Conservation (phyloP, 140 eudicot species). For the Anethum foeniculum region DNA sequence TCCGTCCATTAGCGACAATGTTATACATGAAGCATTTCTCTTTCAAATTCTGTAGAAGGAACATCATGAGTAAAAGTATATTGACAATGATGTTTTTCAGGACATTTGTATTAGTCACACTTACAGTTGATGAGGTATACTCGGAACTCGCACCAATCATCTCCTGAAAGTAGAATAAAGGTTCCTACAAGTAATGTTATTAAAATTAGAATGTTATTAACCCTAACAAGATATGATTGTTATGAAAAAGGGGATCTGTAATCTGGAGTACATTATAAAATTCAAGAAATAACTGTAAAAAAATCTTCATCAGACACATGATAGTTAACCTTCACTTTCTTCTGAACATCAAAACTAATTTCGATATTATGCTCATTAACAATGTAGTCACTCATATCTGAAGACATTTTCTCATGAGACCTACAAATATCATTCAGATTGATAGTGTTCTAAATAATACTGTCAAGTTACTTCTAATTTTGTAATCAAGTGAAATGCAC, state of each 20-base stretch:
- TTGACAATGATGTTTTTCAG: background rate
- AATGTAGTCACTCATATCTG: conserved; percentile 54
- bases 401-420: conserved; percentile 95
- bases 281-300: background rate
- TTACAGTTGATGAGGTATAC: conserved; percentile 36
- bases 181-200: too few species aligned
- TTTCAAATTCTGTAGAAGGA: conserved; percentile 34
- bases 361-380: conserved; percentile 89
- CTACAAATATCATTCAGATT: conserved; percentile 28
- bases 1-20: conserved; percentile 95
- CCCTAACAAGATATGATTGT: too few species aligned
- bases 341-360: conserved; percentile 52
- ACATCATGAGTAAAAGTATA: background rate
- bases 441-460: background rate
- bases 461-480: background rate
- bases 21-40: conserved; percentile 85
- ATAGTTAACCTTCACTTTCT: conserved; percentile 54
- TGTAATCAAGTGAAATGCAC: background rate
- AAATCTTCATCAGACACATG: conserved; percentile 6
- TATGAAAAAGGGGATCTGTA: background rate
- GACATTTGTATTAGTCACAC: conserved; percentile 14
- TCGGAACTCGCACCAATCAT: conserved; percentile 67
- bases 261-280: background rate
- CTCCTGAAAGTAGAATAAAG: conserved; percentile 42
- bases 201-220: too few species aligned